Base-by-base conservation (phyloP, 2,329 filamentous ascomycete species). In the Fusarium sambucinum region DNA sequence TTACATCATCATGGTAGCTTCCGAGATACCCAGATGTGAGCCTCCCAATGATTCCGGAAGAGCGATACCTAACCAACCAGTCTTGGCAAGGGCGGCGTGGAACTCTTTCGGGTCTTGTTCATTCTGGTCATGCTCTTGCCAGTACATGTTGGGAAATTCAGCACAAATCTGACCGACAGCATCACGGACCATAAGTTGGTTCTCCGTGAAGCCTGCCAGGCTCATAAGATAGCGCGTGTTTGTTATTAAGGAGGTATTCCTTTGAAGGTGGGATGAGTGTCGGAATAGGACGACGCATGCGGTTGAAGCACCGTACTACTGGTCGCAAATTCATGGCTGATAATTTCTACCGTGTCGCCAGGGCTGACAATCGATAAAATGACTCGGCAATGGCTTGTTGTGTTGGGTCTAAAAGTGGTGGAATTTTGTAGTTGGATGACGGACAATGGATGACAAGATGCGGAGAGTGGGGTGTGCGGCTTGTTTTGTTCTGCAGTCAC, bases 1-100 rank as follows among this genome's bases (percentile, higher is more conserved):
- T 73, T 96, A 92, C 83, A 96, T 86, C 92, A 96, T 95, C 86
- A 95, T 92, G 1, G 90, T 92, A 1, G 92, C 92, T 75, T 96
- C 92, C 1, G 90, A 90, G 35, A 96, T 93, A 11, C 89, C 92
- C 11, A 96, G 79, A 0, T 90, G 92, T 2, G 91, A 86, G 1
- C 92, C 93, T 5, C 93, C 92, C 0, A 93, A 84, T 0, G 86
- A 83, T 75, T 94, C 91, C 0, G 92, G 92, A 5, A 96, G 80
- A 0, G 92, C 92, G 69, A 95, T 94, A 4, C 92, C 92, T 40
- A 96, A 85, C 91, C 92, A 96, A 9, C 93, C 92, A 67, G 89
- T 90, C 57, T 87, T 86, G 10, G 92, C 90, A 11, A 96, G 79
- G 0, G 90, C 90, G 1, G 89, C 86, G 76, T 96, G 92, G 40